Base-by-base conservation (phyloP, 768 basidiomycete species). In the Pulveroboletus sp. region DNA sequence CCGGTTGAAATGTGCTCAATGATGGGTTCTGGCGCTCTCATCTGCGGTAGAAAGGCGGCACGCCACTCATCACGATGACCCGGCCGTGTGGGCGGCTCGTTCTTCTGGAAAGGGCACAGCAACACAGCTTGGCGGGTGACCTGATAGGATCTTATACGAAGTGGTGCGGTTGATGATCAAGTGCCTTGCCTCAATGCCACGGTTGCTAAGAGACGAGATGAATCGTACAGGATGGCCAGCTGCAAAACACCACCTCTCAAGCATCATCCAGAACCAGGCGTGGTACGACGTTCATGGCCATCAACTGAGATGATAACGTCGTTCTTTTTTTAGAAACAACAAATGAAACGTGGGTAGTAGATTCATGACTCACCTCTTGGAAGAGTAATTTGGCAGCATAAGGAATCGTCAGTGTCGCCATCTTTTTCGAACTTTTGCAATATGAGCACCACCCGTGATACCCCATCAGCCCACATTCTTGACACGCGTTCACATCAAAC, bases 221-320 rank as follows among this genome's bases (percentile, higher is more conserved):
- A 6, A 36, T 36, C 35, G n/a, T 9, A 26, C 26, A 33, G 15
- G 21, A 17, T 10, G 28, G 21, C 7, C 4, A 26, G 21, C 37
- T 33, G 3, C 46, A 55, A 44, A 49, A 27, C 40, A 53, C 30
- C 26, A 13, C 30, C 46, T 44, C 43, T 73, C 62, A 76, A 32
- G 85, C 88, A 69, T 93, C 92, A 60, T 89, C 92, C 48, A 96
- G 76, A 46, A 93, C 76, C 42, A 95, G 74, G 31, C 92, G 86
- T 43, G 93, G 93, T 15, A 95, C 86, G 39, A 95, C 84, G 64
- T 95, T 95, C 93, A 96, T 96, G 9, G 92, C 93, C 90, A 95
- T 92, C 60, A 96, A 70, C 90, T 95, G 59, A 47, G 36, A 14
- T 14, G 11, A 5, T 15, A 28, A 21, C 30, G 43, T 45, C 46